Base-by-base conservation (phyloP, 208 protist genomes). In the Trypanosoma caninum region DNA sequence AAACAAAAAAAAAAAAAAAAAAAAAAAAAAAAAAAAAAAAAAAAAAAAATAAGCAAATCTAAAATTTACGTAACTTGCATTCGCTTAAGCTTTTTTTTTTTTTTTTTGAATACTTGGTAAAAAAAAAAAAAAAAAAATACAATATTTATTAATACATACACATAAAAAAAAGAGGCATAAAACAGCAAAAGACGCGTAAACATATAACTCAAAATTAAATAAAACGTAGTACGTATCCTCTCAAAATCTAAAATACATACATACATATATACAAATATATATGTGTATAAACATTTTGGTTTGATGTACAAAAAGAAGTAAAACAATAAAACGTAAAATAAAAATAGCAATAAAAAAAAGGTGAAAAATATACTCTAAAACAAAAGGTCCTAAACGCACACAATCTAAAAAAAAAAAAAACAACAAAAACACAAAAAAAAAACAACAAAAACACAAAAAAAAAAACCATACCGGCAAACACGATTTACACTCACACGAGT, bases 381-480 rank as follows among this genome's bases (percentile, higher is more conserved):
- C 18, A 34, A 59, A 55, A 6, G n/a, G 23, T 37, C 23, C 6
- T 44, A 67, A 28, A 50, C 35, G 22, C 28, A 37, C 11, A 13
- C 47, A 38, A 6, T 18, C 23, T 6, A 2, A 60, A 33, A 28
- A 46, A 34, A 2, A 25, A 56, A 66, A 50, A 65, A 30, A 63
- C 51, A 65, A 34, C 2, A 56, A 40, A 50, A 40, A 34, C 41
- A 65, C 10, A 18, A 3, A 44, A 23, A 3, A 16, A 44, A 5
- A 13, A n/a, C 16, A 23, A 44, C 22, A 44, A 4, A 56, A 64
- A 46, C 4, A 64, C 44, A 22, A 33, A 2, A 52, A 16, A 22
- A 65, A 40, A 18, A 34, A 25, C 27, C 38, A 20, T 7, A 7
- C 8, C n/a, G n/a, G n/a, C n/a, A n/a, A n/a, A n/a, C n/a, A n/a